Percentiles rank a stretch among this genome's conserved stretches.
Evolutionary conservation across 2,329 filamentous ascomycete species (phyloP).

Genomic region (Colletotrichum plurivorum): DNA sequence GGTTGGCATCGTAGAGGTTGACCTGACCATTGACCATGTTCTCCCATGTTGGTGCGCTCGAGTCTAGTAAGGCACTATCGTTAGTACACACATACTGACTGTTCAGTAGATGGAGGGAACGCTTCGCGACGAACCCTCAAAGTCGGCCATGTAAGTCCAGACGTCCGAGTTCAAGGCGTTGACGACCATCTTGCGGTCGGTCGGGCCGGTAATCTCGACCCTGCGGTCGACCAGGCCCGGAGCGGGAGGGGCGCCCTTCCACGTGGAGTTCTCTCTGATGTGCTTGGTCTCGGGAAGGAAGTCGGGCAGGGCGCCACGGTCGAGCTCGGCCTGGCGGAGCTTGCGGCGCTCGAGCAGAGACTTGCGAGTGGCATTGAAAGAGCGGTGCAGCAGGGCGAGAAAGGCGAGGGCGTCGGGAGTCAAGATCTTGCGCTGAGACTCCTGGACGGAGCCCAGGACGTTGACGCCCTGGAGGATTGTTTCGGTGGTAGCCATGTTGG

Average conservation of each 20-base stretch:
- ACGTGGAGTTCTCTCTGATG: constrained; percentile 93
- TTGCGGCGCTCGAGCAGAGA: constrained; percentile 88
- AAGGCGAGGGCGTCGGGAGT: constrained; percentile 92
- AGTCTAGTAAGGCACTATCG: constrained; percentile 70
- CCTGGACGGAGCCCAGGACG: constrained; percentile 83
- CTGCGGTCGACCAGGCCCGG: constrained; percentile 93
- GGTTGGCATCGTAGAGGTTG: constrained; percentile 96
- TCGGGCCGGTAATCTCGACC: constrained; percentile 97
- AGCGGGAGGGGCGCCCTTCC: constrained; percentile 92
- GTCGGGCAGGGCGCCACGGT: constrained; percentile 89
- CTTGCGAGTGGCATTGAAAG: constrained; percentile 93
- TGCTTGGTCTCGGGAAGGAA: constrained; percentile 96
- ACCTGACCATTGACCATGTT: constrained; percentile 99
- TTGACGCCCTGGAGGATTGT: constrained; percentile 62
- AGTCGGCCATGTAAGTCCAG: constrained; percentile 99
- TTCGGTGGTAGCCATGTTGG: constrained; percentile 77
- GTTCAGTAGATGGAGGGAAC: background rate
- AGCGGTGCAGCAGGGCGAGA: constrained; percentile 92
- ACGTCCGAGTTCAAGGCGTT: constrained; percentile 97
- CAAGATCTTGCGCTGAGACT: constrained; percentile 89
- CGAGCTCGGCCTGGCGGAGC: constrained; percentile 90
- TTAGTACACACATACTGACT: background rate
- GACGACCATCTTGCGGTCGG: constrained; percentile 98
- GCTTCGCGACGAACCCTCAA: constrained; percentile 77
- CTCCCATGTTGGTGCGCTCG: constrained; percentile 96